Conservation (phyloP, 2,329 filamentous ascomycete species). For the Cyphellophora europaea region DNA sequence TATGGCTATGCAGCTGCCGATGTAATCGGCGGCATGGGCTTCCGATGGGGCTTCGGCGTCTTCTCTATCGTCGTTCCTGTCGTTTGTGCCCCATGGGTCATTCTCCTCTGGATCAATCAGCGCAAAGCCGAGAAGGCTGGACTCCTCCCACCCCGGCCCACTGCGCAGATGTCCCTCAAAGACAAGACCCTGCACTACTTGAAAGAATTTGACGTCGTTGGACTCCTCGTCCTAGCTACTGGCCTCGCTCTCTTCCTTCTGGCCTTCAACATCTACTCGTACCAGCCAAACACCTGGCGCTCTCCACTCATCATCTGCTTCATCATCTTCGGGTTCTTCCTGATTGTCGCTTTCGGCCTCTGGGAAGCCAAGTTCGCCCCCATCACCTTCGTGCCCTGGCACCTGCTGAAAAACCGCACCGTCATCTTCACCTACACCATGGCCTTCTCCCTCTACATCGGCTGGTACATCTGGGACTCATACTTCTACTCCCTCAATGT, state of each 20-base stretch:
- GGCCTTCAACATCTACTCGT: constrained; percentile 48
- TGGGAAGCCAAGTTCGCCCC: constrained; percentile 45
- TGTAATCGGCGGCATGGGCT: constrained; percentile 14
- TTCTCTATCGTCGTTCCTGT: constrained; percentile 15
- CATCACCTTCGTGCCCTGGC: constrained; percentile 45
- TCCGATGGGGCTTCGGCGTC: constrained; percentile 18
- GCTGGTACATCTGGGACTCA: constrained; percentile 23
- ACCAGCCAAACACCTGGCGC: constrained; percentile 28
- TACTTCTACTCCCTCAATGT: constrained; percentile 18
- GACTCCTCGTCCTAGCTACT: constrained; percentile 49
- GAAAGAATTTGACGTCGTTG: constrained; percentile 52
- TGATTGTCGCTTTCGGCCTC: constrained; percentile 43
- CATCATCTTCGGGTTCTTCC: constrained; percentile 42
- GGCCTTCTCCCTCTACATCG: constrained; percentile 16
- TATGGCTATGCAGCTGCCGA: constrained; percentile 12
- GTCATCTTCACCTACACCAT: constrained; percentile 13
- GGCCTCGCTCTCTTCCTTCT: constrained; percentile 56
- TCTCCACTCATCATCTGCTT: constrained; percentile 40
- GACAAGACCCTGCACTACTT: constrained; percentile 42
- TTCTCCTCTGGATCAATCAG: constrained; percentile 49
- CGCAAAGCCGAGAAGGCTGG: constrained; percentile 49
- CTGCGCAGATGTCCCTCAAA: constrained; percentile 32
- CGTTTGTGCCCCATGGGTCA: constrained; percentile 19
- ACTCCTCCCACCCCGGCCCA: constrained; percentile 39
- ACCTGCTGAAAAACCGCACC: constrained; percentile 25